These are phyloP conservation scores for Vaccinium myrtillus DNA, from an alignment of 148 eudicot genomes.

Conservation along the genomic window DNA sequence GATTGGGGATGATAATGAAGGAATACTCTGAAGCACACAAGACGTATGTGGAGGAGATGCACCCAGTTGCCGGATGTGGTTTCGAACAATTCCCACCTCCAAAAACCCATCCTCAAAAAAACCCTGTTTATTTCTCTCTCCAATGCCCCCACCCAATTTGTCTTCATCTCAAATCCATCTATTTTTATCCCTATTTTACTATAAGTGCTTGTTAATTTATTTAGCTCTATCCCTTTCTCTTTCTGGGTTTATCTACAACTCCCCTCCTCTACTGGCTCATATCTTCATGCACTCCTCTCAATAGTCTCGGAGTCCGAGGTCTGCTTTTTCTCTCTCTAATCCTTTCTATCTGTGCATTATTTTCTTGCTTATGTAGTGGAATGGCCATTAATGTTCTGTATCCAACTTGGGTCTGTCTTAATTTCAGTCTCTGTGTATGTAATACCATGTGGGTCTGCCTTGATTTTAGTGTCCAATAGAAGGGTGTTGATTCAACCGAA, in stretches of 20 bases:
- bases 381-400: neutral
- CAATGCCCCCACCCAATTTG: slow-evolving; percentile 22
- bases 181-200: neutral
- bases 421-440: too few relatives aligned
- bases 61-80: slow-evolving; percentile 43
- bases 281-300: slow-evolving; percentile 24
- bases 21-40: slow-evolving; percentile 58
- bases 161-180: slow-evolving; percentile 19
- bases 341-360: neutral
- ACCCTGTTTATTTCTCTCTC: slow-evolving; percentile 7
- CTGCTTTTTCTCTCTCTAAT: slow-evolving; percentile 14
- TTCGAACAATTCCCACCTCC: slow-evolving; percentile 53
- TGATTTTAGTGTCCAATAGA: too few relatives aligned
- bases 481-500: too few relatives aligned
- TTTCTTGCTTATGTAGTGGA: neutral
- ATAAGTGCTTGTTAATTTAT: too few relatives aligned
- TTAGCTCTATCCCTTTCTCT: neutral
- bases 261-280: slow-evolving; percentile 30
- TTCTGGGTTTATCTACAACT: slow-evolving; percentile 13
- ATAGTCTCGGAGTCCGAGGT: slow-evolving; percentile 24
- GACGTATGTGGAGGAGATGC: slow-evolving; percentile 52
- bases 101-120: slow-evolving; percentile 35
- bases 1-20: slow-evolving; percentile 33
- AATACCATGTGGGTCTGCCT: too few relatives aligned
- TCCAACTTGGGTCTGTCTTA: too few relatives aligned